Conservation (phyloP, 2,329 filamentous ascomycete species). For the Aspergillus cejpii region DNA sequence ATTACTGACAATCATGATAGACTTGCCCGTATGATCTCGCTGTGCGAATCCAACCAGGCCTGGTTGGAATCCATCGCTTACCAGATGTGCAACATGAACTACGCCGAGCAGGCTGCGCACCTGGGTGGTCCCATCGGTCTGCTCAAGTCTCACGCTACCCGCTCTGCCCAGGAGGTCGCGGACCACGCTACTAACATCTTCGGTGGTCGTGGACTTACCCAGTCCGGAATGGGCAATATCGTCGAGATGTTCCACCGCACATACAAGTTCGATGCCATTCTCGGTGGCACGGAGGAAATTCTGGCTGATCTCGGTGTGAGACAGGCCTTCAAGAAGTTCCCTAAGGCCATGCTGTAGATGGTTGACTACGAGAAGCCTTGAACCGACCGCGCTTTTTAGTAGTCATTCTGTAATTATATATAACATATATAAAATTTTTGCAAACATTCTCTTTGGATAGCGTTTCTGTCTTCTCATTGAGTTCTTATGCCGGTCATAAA, state of each 20-base stretch:
- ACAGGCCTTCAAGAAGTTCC: constrained; percentile 77
- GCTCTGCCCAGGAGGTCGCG: constrained; percentile 73
- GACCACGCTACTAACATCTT: constrained; percentile 82
- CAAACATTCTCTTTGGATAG: not conserved
- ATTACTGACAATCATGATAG: constrained; percentile 30
- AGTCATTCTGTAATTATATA: constrained; percentile 1
- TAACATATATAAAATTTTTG: no score
- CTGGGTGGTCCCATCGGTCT: constrained; percentile 76
- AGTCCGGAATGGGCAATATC: constrained; percentile 72
- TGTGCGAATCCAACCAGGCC: constrained; percentile 72
- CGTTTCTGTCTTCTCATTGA: not conserved
- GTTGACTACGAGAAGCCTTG: no score
- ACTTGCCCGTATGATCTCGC: constrained; percentile 79
- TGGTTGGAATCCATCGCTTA: constrained; percentile 81
- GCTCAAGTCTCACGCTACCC: constrained; percentile 70
- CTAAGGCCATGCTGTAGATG: constrained; percentile 68
- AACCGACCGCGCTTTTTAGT: not conserved
- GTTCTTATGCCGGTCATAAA: not conserved
- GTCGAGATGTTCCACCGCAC: constrained; percentile 80
- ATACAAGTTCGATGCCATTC: constrained; percentile 72
- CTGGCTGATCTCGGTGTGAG: constrained; percentile 72
- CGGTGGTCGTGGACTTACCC: constrained; percentile 71
- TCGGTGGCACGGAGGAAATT: constrained; percentile 79
- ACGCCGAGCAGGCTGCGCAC: constrained; percentile 65
- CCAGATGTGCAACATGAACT: constrained; percentile 82